A percentile compares a stretch with the other conserved stretches of the same genome.
phyloP scores from a whole-genome alignment of 768 basidiomycete genomes.

The Termitomyces eurrhizus region DNA sequence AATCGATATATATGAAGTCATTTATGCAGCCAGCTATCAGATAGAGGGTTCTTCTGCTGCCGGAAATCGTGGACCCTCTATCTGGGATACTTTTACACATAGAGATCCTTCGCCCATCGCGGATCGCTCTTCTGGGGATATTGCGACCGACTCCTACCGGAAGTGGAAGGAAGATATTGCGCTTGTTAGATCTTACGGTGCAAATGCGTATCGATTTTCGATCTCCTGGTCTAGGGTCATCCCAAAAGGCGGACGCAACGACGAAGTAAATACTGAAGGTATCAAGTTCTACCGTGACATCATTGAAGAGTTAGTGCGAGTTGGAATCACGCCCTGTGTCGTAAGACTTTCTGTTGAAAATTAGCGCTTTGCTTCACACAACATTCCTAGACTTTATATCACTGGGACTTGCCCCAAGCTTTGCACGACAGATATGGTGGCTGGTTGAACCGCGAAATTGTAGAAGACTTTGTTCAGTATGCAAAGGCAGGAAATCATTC shows the following conservation, averaged over 20 bases:
- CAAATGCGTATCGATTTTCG: conserved; percentile 72
- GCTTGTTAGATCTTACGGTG: conserved; percentile 58
- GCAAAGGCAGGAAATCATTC: conserved; percentile 35
- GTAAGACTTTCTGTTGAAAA: conserved; percentile 28
- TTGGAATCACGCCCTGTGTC: conserved; percentile 61
- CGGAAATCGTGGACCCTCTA: conserved; percentile 56
- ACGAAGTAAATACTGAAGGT: conserved; percentile 61
- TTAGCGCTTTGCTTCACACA: neutral
- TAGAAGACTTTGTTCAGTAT: conserved; percentile 61
- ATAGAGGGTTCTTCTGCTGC: conserved; percentile 62
- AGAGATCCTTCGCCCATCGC: conserved; percentile 44
- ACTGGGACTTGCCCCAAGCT: conserved; percentile 75
- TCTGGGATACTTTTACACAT: conserved; percentile 73
- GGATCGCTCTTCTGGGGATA: conserved; percentile 61
- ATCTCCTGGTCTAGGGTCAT: conserved; percentile 73
- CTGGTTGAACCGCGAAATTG: conserved; percentile 66
- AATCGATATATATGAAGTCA: neutral
- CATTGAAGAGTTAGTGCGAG: conserved; percentile 58
- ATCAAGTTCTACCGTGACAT: conserved; percentile 63
- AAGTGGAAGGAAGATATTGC: conserved; percentile 64
- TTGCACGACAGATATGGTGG: conserved; percentile 73
- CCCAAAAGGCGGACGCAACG: conserved; percentile 57
- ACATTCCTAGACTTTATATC: conserved; percentile 54
- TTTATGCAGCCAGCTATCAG: conserved; percentile 56
- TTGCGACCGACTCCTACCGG: conserved; percentile 65